A percentile compares a stretch with the other conserved stretches of the same genome.
These are phyloP conservation scores for Diplodia scrobiculata DNA, from an alignment of 2,329 filamentous ascomycete genomes.

Conservation along the genomic window DNA sequence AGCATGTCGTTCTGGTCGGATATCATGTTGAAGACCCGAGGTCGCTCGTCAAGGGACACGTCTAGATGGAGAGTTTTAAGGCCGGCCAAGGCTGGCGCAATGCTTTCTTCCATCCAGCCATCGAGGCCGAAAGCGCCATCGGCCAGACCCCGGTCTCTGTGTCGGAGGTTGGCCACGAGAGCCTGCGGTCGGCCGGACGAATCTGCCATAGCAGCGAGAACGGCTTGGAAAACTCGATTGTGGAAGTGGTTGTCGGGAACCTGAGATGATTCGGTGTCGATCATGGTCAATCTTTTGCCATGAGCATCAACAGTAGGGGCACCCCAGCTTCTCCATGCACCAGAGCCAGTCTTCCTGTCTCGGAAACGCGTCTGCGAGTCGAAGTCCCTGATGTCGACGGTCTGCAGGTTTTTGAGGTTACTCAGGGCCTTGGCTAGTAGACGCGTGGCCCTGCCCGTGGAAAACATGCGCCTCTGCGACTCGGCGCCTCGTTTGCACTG, in stretches of 20 bases:
- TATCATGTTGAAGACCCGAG: background rate
- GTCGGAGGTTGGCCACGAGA: conserved; percentile 41
- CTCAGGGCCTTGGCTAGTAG: conserved; percentile 61
- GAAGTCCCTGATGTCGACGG: conserved; percentile 63
- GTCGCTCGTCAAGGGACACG: conserved; percentile 32
- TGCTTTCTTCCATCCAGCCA: conserved; percentile 41
- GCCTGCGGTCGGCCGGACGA: conserved; percentile 1
- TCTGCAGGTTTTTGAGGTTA: conserved; percentile 58
- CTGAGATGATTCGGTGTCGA: background rate
- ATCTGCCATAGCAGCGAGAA: background rate
- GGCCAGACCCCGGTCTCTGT: conserved; percentile 42
- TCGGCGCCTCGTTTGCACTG: conserved; percentile 34
- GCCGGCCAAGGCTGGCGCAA: conserved; percentile 50
- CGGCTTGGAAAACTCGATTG: conserved; percentile 37
- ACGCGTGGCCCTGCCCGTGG: conserved; percentile 53
- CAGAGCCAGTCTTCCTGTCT: conserved; percentile 45
- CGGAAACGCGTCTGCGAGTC: conserved; percentile 54
- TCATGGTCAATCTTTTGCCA: conserved; percentile 32
- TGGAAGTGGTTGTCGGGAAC: background rate
- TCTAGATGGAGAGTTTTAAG: conserved; percentile 53
- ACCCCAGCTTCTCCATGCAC: conserved; percentile 60
- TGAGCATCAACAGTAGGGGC: conserved; percentile 41
- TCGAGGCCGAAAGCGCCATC: conserved; percentile 55
- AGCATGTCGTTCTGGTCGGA: background rate
- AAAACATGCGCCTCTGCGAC: conserved; percentile 38